phyloP scores from a whole-genome alignment of 2,329 filamentous ascomycete species.

The Diaporthe longicolla region DNA sequence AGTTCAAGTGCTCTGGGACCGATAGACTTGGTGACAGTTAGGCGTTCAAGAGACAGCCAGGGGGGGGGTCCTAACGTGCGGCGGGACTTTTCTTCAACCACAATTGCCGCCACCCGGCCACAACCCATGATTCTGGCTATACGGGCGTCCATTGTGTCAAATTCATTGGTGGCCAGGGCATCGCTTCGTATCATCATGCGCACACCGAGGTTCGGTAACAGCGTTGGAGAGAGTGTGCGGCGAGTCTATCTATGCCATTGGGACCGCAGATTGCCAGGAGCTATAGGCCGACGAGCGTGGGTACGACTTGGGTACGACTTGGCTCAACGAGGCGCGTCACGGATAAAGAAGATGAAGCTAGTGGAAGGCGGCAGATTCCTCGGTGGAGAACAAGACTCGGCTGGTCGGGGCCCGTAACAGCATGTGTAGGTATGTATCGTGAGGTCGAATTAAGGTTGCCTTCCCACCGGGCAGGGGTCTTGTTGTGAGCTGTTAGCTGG shows the following conservation, averaged over 20 bases:
- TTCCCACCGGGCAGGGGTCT: background rate
- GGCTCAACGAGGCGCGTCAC: background rate
- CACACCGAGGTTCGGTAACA: too few species aligned
- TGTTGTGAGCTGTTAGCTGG: conserved; percentile 20
- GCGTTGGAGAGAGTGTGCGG: background rate
- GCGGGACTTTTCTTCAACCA: background rate
- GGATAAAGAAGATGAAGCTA: background rate
- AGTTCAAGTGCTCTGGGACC: too few species aligned
- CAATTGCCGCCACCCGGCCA: background rate
- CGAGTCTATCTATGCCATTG: too few species aligned
- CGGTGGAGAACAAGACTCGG: too few species aligned
- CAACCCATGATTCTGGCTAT: background rate
- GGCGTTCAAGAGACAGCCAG: background rate
- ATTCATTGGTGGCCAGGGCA: too few species aligned
- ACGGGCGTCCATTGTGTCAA: too few species aligned
- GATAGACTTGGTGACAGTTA: background rate
- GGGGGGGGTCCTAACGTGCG: too few species aligned
- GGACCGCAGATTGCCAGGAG: too few species aligned
- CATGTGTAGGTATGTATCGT: background rate
- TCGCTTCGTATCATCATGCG: too few species aligned
- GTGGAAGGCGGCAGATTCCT: background rate
- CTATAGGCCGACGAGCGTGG: too few species aligned
- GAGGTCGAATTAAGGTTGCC: conserved; percentile 35
- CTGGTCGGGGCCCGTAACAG: too few species aligned
- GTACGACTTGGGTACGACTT: too few species aligned